Evolutionary conservation across 2,329 filamentous ascomycete genomes (phyloP).

Genomic region (Fusarium acutatum): DNA sequence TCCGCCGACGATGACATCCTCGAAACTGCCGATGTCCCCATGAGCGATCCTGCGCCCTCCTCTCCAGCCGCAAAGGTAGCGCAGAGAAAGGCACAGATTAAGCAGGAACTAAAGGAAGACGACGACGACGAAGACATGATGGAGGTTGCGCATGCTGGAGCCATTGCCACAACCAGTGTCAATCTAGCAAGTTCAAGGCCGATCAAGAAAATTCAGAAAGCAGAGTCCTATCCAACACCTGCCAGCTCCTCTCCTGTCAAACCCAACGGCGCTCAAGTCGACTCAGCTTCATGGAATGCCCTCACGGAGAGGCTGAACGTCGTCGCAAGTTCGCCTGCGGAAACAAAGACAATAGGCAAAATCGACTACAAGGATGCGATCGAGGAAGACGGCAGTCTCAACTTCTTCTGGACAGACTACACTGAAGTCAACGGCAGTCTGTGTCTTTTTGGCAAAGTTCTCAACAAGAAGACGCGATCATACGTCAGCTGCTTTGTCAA

Average conservation of each 20-base stretch:
- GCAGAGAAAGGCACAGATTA: constrained; percentile 70
- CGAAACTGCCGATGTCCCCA: constrained; percentile 63
- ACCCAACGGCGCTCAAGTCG: constrained; percentile 67
- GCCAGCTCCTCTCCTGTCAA: constrained; percentile 79
- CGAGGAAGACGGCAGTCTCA: constrained; percentile 91
- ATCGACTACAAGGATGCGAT: constrained; percentile 84
- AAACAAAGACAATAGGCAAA: constrained; percentile 76
- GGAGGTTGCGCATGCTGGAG: constrained; percentile 82
- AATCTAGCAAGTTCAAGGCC: constrained; percentile 83
- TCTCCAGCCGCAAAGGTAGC: constrained; percentile 85
- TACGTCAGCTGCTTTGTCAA: constrained; percentile 96
- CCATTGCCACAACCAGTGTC: constrained; percentile 74
- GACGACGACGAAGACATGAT: constrained; percentile 85
- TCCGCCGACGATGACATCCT: constrained; percentile 68
- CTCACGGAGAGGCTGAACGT: constrained; percentile 89
- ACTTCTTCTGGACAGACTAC: constrained; percentile 98
- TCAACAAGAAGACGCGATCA: constrained; percentile 81
- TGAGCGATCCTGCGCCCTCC: constrained; percentile 87
- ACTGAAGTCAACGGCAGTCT: constrained; percentile 90
- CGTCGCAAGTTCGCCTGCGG: constrained; percentile 74
- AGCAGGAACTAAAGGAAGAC: constrained; percentile 65
- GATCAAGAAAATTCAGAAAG: constrained; percentile 77
- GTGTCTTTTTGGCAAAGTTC: constrained; percentile 95
- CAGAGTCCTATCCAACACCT: constrained; percentile 73
- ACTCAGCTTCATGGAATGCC: constrained; percentile 87